These are phyloP conservation scores for Phoenix dactylifera DNA, from an alignment of 176 grass and related monocot genomes.

Conservation along the genomic window DNA sequence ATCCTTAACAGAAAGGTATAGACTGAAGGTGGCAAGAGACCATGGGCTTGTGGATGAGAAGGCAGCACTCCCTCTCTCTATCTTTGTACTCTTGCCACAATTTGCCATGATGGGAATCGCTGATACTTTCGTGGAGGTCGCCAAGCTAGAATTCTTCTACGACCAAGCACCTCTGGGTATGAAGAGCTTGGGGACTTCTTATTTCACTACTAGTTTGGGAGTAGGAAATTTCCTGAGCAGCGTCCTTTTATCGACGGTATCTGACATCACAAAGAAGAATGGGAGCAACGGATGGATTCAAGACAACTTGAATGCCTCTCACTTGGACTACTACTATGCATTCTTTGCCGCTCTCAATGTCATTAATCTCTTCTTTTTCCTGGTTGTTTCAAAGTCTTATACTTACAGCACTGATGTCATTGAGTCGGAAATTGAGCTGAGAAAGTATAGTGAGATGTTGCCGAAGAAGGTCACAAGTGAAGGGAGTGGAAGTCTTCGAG, in stretches of 20 bases:
- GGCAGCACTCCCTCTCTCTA: not conserved
- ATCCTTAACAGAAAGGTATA: not conserved
- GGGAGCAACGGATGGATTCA: conserved; percentile 5
- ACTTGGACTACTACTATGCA: conserved; percentile 11
- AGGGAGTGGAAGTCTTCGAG: not conserved
- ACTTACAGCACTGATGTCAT: not conserved
- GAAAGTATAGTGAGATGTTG: not conserved
- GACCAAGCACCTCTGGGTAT: conserved; percentile 16
- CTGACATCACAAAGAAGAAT: not conserved
- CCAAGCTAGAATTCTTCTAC: conserved; percentile 17
- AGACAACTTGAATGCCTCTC: conserved; percentile 9
- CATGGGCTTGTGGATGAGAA: not conserved
- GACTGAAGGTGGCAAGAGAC: not conserved
- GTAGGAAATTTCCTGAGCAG: conserved; percentile 10
- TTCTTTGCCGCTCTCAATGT: conserved; percentile 1
- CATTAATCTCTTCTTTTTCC: not conserved
- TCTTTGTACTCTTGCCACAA: conserved; percentile 19
- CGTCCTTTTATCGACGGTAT: not conserved
- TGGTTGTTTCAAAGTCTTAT: too few relatives aligned
- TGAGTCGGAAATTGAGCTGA: not conserved
- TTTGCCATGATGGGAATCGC: conserved; percentile 15
- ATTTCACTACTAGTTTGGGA: conserved; percentile 6
- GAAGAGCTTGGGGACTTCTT: conserved; percentile 22
- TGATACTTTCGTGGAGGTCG: conserved; percentile 5
- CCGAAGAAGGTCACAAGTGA: not conserved